Percentiles rank a stretch among this genome's conserved stretches.
These are phyloP conservation scores for Spergularia bocconei DNA, from an alignment of 148 eudicot species.

Conservation along the genomic window DNA sequence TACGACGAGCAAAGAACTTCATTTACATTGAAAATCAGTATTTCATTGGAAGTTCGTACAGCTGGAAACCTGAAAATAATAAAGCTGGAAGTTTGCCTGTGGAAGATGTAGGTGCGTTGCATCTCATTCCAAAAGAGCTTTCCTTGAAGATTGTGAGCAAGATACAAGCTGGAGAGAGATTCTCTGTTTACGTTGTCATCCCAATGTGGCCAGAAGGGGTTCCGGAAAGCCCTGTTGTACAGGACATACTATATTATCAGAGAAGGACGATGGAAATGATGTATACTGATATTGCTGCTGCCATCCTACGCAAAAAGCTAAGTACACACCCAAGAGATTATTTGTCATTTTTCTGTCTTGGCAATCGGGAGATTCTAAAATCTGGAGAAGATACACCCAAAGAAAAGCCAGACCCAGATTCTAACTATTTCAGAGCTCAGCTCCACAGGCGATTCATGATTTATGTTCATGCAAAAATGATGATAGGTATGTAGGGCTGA, in stretches of 20 bases:
- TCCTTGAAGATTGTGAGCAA: constrained; percentile 69
- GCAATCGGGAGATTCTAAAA: constrained; percentile 49
- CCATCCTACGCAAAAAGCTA: constrained; percentile 38
- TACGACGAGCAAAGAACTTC: constrained; percentile 71
- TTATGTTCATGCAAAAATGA: constrained; percentile 89
- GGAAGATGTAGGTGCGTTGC: constrained; percentile 59
- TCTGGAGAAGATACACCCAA: constrained; percentile 44
- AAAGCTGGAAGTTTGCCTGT: neutral
- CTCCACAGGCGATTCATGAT: constrained; percentile 76
- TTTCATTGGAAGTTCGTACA: constrained; percentile 79
- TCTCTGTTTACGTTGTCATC: constrained; percentile 70
- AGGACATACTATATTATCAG: constrained; percentile 84
- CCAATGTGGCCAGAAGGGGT: constrained; percentile 98
- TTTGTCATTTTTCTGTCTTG: constrained; percentile 76
- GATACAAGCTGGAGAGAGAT: constrained; percentile 68
- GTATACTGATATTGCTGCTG: constrained; percentile 63
- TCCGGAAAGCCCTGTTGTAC: constrained; percentile 77
- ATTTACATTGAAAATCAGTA: constrained; percentile 90
- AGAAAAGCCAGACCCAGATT: constrained; percentile 57
- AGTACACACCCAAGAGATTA: constrained; percentile 48
- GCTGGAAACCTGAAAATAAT: constrained; percentile 41
- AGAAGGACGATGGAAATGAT: constrained; percentile 89
- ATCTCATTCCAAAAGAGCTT: constrained; percentile 78
- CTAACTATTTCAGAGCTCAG: constrained; percentile 67
- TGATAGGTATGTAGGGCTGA: constrained; percentile 58